Evolutionary conservation across 2,329 filamentous ascomycete species (phyloP).

Genomic region (Ceratocystis colombiana): DNA sequence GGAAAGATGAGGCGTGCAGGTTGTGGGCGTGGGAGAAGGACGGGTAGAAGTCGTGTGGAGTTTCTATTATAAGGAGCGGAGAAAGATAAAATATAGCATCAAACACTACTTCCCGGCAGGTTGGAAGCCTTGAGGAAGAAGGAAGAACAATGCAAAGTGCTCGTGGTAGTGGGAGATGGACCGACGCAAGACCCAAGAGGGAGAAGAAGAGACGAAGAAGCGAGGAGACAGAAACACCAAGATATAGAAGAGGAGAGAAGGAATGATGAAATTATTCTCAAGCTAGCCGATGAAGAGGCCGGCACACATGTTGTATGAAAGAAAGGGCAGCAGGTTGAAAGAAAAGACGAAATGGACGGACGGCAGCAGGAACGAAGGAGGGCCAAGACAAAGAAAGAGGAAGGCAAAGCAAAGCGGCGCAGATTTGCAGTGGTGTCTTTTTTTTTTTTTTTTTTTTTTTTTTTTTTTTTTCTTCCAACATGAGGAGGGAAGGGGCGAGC

Average conservation of each 20-base stretch:
- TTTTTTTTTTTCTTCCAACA: too few relatives aligned
- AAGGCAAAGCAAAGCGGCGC: not conserved
- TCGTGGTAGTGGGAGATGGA: not conserved
- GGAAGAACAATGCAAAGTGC: not conserved
- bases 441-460: not conserved
- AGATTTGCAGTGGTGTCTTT: not conserved
- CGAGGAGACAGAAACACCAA: not conserved
- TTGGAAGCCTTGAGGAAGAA: not conserved
- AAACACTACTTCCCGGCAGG: not conserved
- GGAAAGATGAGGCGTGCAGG: not conserved
- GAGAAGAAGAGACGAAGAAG: not conserved
- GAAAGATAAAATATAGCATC: not conserved
- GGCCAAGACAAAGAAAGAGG: not conserved
- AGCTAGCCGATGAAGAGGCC: too few relatives aligned
- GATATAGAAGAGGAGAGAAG: not conserved
- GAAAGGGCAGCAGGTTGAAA: not conserved
- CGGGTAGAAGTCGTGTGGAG: not conserved
- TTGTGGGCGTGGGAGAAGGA: not conserved
- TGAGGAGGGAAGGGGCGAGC: too few relatives aligned
- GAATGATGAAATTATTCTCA: not conserved
- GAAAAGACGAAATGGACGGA: not conserved
- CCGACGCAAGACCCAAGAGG: too few relatives aligned
- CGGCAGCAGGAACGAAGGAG: not conserved
- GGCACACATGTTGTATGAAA: not conserved
- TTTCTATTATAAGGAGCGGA: not conserved